Percentiles rank a stretch among this genome's conserved stretches.
Conservation (phyloP, 2,329 filamentous ascomycete species). For the Talaromyces pinophilus region DNA sequence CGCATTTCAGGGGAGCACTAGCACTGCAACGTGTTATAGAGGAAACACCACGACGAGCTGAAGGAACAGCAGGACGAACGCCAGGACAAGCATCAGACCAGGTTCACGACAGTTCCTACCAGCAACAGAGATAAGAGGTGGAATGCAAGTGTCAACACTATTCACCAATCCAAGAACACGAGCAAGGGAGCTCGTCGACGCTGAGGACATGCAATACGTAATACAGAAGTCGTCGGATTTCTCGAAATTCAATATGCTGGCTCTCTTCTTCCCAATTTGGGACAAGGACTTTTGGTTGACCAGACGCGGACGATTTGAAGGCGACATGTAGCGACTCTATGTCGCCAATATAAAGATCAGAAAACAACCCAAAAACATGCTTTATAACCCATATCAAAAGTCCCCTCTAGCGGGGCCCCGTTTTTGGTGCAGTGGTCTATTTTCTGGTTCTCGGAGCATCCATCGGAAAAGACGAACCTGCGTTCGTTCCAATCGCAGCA, state of each 20-base stretch:
- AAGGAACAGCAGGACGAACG: background rate
- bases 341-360: too few species aligned
- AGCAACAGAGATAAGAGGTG: background rate
- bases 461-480: background rate
- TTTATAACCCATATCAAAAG: too few species aligned
- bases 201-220: too few species aligned
- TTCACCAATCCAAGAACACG: background rate
- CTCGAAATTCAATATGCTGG: too few species aligned
- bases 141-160: background rate
- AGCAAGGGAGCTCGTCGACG: background rate
- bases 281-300: too few species aligned
- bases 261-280: too few species aligned
- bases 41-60: background rate
- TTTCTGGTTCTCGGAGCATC: background rate
- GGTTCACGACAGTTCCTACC: background rate
- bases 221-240: too few species aligned
- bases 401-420: too few species aligned
- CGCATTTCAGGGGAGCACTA: background rate
- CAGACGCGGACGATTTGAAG: too few species aligned
- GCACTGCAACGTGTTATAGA: background rate
- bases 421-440: background rate
- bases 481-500: too few species aligned
- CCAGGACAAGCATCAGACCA: background rate
- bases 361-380: too few species aligned
- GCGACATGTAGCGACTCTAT: too few species aligned